Evolutionary conservation across 208 protist species (phyloP).

Genomic region (Acanthamoeba lenticulata): DNA sequence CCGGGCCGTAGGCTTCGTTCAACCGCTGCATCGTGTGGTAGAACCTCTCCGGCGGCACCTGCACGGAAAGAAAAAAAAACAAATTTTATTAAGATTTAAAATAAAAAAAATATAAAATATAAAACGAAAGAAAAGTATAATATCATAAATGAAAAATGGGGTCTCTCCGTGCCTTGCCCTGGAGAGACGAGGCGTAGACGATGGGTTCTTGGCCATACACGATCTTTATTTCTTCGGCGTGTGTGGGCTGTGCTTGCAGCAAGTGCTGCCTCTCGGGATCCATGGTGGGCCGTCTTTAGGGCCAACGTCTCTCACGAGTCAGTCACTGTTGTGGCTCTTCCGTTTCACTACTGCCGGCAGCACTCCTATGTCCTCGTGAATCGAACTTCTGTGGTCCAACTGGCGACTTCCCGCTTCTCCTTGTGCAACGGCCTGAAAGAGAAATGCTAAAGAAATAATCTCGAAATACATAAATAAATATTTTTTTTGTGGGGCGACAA

Average conservation of each 20-base stretch:
- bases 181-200: not conserved
- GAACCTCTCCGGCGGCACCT: conserved; percentile 34
- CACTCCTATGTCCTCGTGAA: too few relatives aligned
- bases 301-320: not conserved
- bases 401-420: not conserved
- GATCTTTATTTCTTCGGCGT: not conserved
- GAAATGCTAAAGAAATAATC: not conserved
- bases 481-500: not conserved
- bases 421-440: not conserved
- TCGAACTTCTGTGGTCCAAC: not conserved
- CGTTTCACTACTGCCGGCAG: not conserved
- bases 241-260: not conserved
- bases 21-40: not conserved
- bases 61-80: not conserved
- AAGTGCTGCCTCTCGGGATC: not conserved
- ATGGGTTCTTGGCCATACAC: not conserved
- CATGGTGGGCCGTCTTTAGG: too few relatives aligned
- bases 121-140: not conserved
- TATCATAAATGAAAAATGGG: not conserved
- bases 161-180: not conserved
- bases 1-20: not conserved
- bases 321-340: not conserved
- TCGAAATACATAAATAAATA: too few relatives aligned
- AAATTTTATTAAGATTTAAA: not conserved
- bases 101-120: not conserved